Conservation (phyloP, 371 early-diverging fungal genomes). For the Zopfochytrium polystomum region DNA sequence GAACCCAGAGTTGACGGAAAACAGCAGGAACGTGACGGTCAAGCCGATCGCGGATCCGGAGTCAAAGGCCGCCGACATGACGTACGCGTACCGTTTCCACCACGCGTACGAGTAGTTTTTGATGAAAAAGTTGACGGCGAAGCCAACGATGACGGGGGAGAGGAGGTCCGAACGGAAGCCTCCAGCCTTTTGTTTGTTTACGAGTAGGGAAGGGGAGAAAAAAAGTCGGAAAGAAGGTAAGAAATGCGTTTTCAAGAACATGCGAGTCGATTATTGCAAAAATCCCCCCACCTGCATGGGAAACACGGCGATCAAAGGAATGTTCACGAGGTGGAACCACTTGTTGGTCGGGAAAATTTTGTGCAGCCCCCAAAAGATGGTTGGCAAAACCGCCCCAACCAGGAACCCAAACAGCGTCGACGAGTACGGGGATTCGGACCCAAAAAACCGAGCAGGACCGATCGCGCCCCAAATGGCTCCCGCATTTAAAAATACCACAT, state of each 20-base stretch:
- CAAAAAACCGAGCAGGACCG: slow-evolving; percentile 19
- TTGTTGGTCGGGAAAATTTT: not conserved
- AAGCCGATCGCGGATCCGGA: slow-evolving; percentile 10
- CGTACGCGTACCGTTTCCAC: slow-evolving; percentile 24
- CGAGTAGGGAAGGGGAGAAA: no score
- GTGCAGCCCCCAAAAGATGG: slow-evolving; percentile 19
- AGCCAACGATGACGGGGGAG: not conserved
- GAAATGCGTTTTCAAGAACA: no score
- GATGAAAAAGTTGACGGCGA: slow-evolving; percentile 8
- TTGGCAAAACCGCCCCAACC: slow-evolving; percentile 14
- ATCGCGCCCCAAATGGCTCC: no score
- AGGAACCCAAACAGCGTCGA: slow-evolving; percentile 8
- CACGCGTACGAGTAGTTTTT: not conserved
- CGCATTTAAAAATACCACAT: slow-evolving; percentile 5
- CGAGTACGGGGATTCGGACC: slow-evolving; percentile 11
- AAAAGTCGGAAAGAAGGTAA: no score
- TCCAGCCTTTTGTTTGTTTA: no score
- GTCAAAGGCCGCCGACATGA: no score
- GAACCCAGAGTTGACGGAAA: not conserved
- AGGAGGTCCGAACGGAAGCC: slow-evolving; percentile 5
- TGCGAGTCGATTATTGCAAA: slow-evolving; percentile 6
- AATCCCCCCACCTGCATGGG: not conserved
- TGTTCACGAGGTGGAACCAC: slow-evolving; percentile 25
- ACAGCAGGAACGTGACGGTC: slow-evolving; percentile 3
- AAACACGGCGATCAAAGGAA: slow-evolving; percentile 15